These are phyloP conservation scores for Erigeron canadensis DNA, from an alignment of 129 eudicot genomes.

Conservation along the genomic window DNA sequence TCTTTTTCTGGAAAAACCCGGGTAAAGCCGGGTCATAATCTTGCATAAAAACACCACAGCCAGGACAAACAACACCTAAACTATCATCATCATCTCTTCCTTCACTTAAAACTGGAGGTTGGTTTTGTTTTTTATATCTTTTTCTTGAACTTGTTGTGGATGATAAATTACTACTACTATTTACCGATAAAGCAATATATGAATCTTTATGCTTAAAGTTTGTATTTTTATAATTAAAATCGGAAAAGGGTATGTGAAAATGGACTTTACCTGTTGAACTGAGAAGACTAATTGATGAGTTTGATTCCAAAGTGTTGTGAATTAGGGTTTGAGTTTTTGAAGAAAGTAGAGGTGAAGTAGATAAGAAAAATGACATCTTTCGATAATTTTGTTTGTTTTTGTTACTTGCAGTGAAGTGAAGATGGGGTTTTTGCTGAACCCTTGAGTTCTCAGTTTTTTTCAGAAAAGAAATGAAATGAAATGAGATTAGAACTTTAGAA, in stretches of 20 bases:
- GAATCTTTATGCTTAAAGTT: slow-evolving; percentile 22
- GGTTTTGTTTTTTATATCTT: slow-evolving; percentile 34
- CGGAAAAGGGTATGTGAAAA: slow-evolving; percentile 21
- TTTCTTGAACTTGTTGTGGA: slow-evolving; percentile 41
- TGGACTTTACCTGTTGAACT: slow-evolving; percentile 38
- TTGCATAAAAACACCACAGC: slow-evolving; percentile 98
- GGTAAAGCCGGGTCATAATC: slow-evolving; percentile 80
- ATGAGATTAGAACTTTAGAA: too few species aligned
- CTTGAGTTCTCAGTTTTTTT: too few species aligned
- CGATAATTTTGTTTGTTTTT: not conserved
- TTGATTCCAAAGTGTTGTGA: slow-evolving; percentile 14
- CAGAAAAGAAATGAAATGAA: too few species aligned
- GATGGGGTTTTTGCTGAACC: slow-evolving; percentile 24
- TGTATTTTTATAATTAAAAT: slow-evolving; percentile 23
- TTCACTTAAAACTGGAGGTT: slow-evolving; percentile 63
- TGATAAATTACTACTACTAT: slow-evolving; percentile 36
- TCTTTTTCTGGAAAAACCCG: slow-evolving; percentile 76
- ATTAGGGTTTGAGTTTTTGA: slow-evolving; percentile 31
- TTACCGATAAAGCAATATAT: slow-evolving; percentile 35
- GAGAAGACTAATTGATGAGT: slow-evolving; percentile 23
- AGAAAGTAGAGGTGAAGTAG: slow-evolving; percentile 40
- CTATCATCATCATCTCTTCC: slow-evolving; percentile 86
- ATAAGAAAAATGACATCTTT: slow-evolving; percentile 54
- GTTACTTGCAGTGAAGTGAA: not conserved
- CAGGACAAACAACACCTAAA: slow-evolving; percentile 80